Base-by-base conservation (phyloP, 345 rosid species). In the Eucalyptus cloeziana region DNA sequence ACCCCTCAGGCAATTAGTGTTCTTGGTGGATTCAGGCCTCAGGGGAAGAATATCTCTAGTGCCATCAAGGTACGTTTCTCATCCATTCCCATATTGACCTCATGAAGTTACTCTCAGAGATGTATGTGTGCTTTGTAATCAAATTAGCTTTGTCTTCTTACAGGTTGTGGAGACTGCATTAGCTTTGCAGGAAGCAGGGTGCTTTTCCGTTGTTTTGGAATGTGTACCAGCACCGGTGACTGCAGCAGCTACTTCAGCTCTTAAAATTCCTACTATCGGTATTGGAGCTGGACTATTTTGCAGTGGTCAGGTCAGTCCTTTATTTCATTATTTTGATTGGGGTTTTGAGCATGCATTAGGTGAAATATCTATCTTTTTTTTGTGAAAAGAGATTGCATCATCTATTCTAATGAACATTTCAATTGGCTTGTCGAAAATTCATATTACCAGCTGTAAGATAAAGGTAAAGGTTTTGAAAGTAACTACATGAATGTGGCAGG, bases 11-110 rank as follows among this genome's bases (percentile, higher is more conserved):
- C 40, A 56, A 97, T 97, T 51, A 97, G 99, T 89, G 97, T 97
- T 90, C 97, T 97, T 91, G 99, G 99, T 88, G 98, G 99, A 33
- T 98, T 97, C 52, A 94, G 99, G 91, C 99, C 99, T 79, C 99
- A 98, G 86, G 99, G 99, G 37, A 95, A 88, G 92, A 95, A 91
- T 90, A 91, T 96, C 69, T 89, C 95, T 52, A 95, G 98, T 89
- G 99, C 99, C 86, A 90, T 98, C 45, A 97, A 96, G 97, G 99
- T 97, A 52, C 90, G 52, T 33, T 76, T 87, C 43, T 50, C 22
- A n/a, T 22, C 50, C n/a, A 24, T 49, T 62, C 87, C n/a, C 64
- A 47, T 86, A 7, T 21, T 17, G 7, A 50, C 25, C 17, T 56
- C 69, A 85, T 58, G 86, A 49, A 67, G 25, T 49, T 51, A 22